Percentiles rank a stretch among this genome's conserved stretches.
phyloP scores from a whole-genome alignment of 176 grass and related monocot genomes.

The Carex myosuroides region DNA sequence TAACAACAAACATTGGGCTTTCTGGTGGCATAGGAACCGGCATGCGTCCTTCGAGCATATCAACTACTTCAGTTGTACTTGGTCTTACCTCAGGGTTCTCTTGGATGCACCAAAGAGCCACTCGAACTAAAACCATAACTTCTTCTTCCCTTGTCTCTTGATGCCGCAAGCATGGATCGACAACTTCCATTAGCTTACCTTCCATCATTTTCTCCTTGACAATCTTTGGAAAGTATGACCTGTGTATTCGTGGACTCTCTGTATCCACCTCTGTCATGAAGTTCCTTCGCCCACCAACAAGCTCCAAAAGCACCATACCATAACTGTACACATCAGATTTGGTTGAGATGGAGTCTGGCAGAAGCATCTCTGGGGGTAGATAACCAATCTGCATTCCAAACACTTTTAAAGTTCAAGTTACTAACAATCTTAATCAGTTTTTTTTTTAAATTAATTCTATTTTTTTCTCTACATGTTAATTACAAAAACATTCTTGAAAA shows the following conservation, averaged over 20 bases:
- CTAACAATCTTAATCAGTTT: background rate
- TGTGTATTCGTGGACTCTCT: background rate
- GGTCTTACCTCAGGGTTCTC: conserved; percentile 32
- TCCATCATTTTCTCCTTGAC: conserved; percentile 27
- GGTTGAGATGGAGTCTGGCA: conserved; percentile 26
- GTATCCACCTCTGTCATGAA: conserved; percentile 2
- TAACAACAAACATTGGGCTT: conserved; percentile 23
- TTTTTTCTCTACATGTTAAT: background rate
- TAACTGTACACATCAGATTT: conserved; percentile 65
- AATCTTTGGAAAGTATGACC: conserved; percentile 30
- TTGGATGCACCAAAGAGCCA: conserved; percentile 51
- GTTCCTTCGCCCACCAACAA: conserved; percentile 35
- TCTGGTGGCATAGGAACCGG: conserved; percentile 40
- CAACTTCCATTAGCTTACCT: conserved; percentile 34
- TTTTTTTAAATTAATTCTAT: background rate
- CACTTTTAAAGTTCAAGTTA: background rate
- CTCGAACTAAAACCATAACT: conserved; percentile 23
- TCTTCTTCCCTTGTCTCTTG: conserved; percentile 20
- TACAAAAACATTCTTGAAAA: background rate
- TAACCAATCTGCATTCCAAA: conserved; percentile 25
- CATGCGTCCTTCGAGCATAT: conserved; percentile 41
- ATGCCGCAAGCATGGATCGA: conserved; percentile 30
- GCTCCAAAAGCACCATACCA: conserved; percentile 54
- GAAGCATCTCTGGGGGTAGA: conserved; percentile 46
- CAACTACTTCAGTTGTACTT: conserved; percentile 30